A percentile compares a stretch with the other conserved stretches of the same genome.
Evolutionary conservation across 78 protist genomes (phyloP).

Genomic region (Protostelium mycophagum): DNA sequence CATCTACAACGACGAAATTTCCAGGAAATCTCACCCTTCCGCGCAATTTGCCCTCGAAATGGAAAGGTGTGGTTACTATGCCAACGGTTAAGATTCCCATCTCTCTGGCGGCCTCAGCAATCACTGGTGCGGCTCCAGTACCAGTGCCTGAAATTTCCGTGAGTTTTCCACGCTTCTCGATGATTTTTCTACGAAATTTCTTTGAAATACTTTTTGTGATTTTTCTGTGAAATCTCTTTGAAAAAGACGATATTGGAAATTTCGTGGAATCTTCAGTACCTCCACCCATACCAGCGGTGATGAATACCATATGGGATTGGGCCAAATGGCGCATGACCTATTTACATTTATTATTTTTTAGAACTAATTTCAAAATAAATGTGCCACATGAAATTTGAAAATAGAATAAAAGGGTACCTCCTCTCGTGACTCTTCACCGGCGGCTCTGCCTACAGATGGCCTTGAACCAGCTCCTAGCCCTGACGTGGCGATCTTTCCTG

Average conservation of each 20-base stretch:
- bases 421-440: conserved; percentile 65
- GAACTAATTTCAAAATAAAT: not conserved
- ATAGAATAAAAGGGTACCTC: conserved; percentile 18
- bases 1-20: conserved; percentile 15
- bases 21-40: not conserved
- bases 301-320: conserved; percentile 73
- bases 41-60: conserved; percentile 51
- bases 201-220: too few species aligned
- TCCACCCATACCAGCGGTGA: conserved; percentile 89
- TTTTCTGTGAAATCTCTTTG: too few species aligned
- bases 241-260: too few species aligned
- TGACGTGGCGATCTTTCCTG: conserved; percentile 31
- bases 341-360: not conserved
- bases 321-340: conserved; percentile 15
- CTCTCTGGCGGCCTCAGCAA: conserved; percentile 49
- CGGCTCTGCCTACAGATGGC: conserved; percentile 63
- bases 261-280: too few species aligned
- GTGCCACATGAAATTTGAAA: too few species aligned
- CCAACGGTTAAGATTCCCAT: conserved; percentile 69
- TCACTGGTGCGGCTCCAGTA: conserved; percentile 82
- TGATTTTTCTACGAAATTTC: too few species aligned
- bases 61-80: conserved; percentile 72
- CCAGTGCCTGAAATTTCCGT: conserved; percentile 53
- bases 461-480: conserved; percentile 84
- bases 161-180: not conserved